Evolutionary conservation across 345 rosid genomes (phyloP).

Genomic region (Salix viminalis): DNA sequence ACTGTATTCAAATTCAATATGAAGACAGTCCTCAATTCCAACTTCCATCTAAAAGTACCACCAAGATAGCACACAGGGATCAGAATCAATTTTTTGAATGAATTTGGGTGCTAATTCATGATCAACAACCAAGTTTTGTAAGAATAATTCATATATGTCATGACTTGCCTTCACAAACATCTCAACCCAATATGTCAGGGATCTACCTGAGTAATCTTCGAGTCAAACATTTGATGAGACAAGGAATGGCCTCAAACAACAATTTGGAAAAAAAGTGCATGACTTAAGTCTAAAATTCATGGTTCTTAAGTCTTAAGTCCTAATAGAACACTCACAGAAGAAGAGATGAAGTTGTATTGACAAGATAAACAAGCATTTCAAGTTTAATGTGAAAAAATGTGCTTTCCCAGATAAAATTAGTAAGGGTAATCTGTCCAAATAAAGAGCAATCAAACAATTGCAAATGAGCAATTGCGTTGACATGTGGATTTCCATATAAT

Average conservation of each 20-base stretch:
- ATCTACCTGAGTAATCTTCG: not conserved
- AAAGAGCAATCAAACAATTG: not conserved
- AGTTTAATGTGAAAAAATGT: not conserved
- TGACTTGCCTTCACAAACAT: not conserved
- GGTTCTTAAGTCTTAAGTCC: not conserved
- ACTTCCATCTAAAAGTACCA: conserved; percentile 79
- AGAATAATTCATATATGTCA: not conserved
- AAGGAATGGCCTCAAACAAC: not conserved
- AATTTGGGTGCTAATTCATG: not conserved
- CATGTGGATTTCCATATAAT: not conserved
- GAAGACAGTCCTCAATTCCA: conserved; percentile 94
- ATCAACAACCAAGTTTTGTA: not conserved
- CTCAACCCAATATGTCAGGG: not conserved
- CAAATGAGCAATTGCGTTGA: not conserved
- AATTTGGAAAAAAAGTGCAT: not conserved
- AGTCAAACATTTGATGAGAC: not conserved
- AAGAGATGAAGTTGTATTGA: not conserved
- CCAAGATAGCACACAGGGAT: not conserved
- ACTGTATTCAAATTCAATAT: conserved; percentile 94
- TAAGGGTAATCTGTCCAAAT: not conserved
- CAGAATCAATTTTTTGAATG: not conserved
- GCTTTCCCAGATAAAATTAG: not conserved
- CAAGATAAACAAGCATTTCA: not conserved
- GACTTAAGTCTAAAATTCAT: not conserved
- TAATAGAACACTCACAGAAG: not conserved